These are phyloP conservation scores for Mycena indigotica DNA, from an alignment of 768 basidiomycete genomes.

Conservation along the genomic window DNA sequence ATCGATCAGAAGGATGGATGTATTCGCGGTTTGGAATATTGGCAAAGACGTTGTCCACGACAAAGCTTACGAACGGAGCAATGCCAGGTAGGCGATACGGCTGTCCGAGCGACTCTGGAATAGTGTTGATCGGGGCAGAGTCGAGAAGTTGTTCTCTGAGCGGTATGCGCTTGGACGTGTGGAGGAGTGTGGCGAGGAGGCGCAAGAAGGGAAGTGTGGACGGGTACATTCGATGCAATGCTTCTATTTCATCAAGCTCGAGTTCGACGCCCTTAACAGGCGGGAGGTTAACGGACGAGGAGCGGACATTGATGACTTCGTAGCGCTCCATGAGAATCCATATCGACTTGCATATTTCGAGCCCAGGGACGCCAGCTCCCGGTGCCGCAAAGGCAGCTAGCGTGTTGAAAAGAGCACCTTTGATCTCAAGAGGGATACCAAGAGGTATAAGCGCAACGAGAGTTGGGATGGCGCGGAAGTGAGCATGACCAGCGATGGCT, in stretches of 20 bases:
- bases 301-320: conserved; percentile 79
- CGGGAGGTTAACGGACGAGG: conserved; percentile 45
- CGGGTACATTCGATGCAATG: conserved; percentile 77
- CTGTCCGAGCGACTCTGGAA: conserved; percentile 79
- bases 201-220: conserved; percentile 87
- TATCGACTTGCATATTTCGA: conserved; percentile 79
- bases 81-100: conserved; percentile 81
- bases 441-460: conserved; percentile 78
- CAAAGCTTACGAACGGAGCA: conserved; percentile 80
- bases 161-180: conserved; percentile 74
- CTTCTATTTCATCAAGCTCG: conserved; percentile 87
- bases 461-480: conserved; percentile 81
- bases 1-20: conserved; percentile 71
- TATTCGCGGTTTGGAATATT: conserved; percentile 78
- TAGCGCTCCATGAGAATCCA: conserved; percentile 85
- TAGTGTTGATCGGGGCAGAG: conserved; percentile 65
- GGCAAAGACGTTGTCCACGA: conserved; percentile 86
- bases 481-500: conserved; percentile 72
- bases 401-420: conserved; percentile 81
- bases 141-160: conserved; percentile 61
- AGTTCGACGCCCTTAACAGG: conserved; percentile 79
- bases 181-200: conserved; percentile 80
- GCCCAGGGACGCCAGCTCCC: conserved; percentile 70
- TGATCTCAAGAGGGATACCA: conserved; percentile 85
- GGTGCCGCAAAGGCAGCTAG: conserved; percentile 82